Evolutionary conservation across 495 filamentous ascomycete genomes (phyloP).

Genomic region (Podospora tetraspora): DNA sequence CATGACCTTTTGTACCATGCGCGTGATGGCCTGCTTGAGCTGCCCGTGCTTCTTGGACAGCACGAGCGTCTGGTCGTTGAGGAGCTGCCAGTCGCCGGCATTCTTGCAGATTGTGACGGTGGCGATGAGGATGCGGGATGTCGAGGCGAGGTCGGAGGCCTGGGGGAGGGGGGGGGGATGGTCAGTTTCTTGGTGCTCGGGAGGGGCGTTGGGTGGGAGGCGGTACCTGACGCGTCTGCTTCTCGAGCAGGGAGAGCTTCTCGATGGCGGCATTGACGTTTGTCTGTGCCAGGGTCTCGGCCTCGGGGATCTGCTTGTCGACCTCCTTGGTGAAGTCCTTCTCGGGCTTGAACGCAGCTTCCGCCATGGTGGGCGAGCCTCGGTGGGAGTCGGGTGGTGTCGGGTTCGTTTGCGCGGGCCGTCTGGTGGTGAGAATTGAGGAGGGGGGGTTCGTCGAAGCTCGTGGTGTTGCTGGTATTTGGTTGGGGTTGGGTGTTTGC

Average conservation of each 20-base stretch:
- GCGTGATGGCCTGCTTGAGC: conserved; percentile 96
- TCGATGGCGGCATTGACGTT: conserved; percentile 83
- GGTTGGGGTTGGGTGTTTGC: conserved; percentile 3
- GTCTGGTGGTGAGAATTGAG: background rate
- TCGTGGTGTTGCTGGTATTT: conserved; percentile 4
- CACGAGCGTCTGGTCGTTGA: conserved; percentile 93
- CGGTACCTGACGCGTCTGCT: conserved; percentile 87
- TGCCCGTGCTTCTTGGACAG: conserved; percentile 99
- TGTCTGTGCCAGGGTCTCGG: conserved; percentile 78
- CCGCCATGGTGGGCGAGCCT: conserved; percentile 38
- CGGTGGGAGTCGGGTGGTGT: background rate
- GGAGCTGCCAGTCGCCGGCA: conserved; percentile 80
- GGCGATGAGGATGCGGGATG: conserved; percentile 75
- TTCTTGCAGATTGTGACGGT: conserved; percentile 95
- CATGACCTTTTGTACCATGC: conserved; percentile 98
- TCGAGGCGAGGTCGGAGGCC: conserved; percentile 93
- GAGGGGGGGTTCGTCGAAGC: conserved; percentile 6
- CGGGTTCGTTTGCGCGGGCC: background rate
- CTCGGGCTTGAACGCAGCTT: conserved; percentile 53
- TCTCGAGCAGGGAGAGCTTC: conserved; percentile 85
- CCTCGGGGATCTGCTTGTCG: conserved; percentile 84
- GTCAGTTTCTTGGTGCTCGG: conserved; percentile 13
- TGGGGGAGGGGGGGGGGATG: conserved; percentile 28
- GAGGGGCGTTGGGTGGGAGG: conserved; percentile 8
- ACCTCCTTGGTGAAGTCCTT: conserved; percentile 83